Conservation (phyloP, 495 filamentous ascomycete genomes). For the Bacidia gigantensis region DNA sequence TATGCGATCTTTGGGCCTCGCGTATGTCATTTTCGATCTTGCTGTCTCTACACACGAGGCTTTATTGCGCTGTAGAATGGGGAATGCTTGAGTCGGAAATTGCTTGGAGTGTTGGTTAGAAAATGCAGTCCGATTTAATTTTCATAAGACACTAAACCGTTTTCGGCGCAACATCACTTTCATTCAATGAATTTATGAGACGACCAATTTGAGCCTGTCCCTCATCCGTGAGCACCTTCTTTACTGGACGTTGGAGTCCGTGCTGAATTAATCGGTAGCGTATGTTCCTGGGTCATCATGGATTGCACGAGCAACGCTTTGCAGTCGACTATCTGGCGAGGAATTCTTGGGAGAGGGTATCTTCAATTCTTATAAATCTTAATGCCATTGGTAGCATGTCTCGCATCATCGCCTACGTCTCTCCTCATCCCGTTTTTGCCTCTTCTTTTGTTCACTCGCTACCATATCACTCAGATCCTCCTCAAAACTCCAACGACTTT, state of each 20-base stretch:
- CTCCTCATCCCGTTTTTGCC: conserved; percentile 76
- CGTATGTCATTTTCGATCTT: too few species aligned
- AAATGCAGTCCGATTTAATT: neutral
- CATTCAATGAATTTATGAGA: neutral
- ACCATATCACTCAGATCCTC: conserved; percentile 97
- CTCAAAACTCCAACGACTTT: conserved; percentile 67
- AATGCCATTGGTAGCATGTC: too few species aligned
- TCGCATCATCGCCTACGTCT: conserved; percentile 36
- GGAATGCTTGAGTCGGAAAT: too few species aligned
- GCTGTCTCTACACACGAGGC: too few species aligned
- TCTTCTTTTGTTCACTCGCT: conserved; percentile 79
- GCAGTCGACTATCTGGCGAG: too few species aligned
- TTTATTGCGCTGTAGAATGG: too few species aligned
- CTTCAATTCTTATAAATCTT: neutral
- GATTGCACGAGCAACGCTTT: too few species aligned
- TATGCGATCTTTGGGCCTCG: neutral
- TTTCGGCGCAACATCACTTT: neutral
- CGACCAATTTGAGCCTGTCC: too few species aligned
- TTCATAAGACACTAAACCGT: neutral
- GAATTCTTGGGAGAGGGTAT: neutral
- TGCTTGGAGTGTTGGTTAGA: neutral
- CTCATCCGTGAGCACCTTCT: too few species aligned
- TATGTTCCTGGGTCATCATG: too few species aligned
- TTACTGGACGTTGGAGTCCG: too few species aligned
- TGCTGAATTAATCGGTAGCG: too few species aligned